Conservation (phyloP, 192 early-diverging fungal species). For the Lobulomyces angularis region DNA sequence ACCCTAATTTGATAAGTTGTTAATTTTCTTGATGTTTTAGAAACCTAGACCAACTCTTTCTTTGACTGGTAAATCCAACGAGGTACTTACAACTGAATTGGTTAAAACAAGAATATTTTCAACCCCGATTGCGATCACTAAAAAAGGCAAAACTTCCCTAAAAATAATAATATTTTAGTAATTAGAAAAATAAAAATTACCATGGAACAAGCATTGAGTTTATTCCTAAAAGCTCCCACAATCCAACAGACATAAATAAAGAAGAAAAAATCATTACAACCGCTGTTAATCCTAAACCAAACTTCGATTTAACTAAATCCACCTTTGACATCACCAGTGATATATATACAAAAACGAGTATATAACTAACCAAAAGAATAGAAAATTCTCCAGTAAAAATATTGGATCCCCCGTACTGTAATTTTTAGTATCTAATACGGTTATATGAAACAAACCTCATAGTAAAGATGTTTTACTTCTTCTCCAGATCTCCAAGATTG, state of each 20-base stretch:
- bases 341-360: slow-evolving; percentile 56
- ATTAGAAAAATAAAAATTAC: slow-evolving; percentile 21
- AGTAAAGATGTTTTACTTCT: slow-evolving; percentile 27
- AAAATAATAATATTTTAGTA: not conserved
- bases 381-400: slow-evolving; percentile 16
- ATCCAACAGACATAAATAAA: slow-evolving; percentile 48
- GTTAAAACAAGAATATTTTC: slow-evolving; percentile 68
- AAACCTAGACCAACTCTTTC: slow-evolving; percentile 56
- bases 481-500: slow-evolving; percentile 9
- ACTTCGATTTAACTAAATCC: slow-evolving; percentile 65
- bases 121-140: slow-evolving; percentile 57
- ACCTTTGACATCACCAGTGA: slow-evolving; percentile 50
- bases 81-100: slow-evolving; percentile 55
- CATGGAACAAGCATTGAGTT: slow-evolving; percentile 46
- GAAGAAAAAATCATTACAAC: slow-evolving; percentile 53
- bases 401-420: slow-evolving; percentile 5
- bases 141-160: slow-evolving; percentile 58
- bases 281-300: slow-evolving; percentile 54
- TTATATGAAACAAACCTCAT: slow-evolving; percentile 10
- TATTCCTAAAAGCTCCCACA: slow-evolving; percentile 48
- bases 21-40: not conserved
- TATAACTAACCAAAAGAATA: slow-evolving; percentile 41
- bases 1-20: slow-evolving; percentile 15
- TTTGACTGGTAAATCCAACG: slow-evolving; percentile 56
- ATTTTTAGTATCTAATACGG: not conserved